Evolutionary conservation across 192 early-diverging fungal genomes (phyloP).

Genomic region (Backusella psychrophila): DNA sequence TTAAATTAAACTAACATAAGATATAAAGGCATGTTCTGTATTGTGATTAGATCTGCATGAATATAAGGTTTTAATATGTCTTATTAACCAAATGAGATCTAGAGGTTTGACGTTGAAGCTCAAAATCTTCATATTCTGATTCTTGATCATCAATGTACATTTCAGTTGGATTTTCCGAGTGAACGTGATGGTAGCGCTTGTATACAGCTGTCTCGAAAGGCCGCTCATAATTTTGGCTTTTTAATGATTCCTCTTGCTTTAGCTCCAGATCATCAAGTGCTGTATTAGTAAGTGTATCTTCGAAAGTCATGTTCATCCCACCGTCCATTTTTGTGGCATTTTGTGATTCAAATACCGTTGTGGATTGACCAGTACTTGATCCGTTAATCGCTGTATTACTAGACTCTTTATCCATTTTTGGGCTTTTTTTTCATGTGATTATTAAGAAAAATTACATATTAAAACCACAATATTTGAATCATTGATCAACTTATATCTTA

Average conservation of each 20-base stretch:
- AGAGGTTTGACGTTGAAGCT: too few species aligned
- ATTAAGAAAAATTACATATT: not conserved
- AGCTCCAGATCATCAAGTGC: conserved; percentile 6
- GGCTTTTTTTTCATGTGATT: not conserved
- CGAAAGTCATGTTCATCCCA: not conserved
- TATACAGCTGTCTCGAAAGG: too few species aligned
- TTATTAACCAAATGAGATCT: too few species aligned
- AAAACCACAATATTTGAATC: not conserved
- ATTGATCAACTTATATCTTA: not conserved
- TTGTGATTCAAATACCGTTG: not conserved
- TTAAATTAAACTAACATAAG: too few species aligned
- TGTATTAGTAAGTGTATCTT: conserved; percentile 8
- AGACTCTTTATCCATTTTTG: not conserved
- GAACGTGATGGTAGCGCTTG: too few species aligned
- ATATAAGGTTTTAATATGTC: too few species aligned
- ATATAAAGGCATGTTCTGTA: too few species aligned
- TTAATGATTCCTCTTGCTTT: not conserved
- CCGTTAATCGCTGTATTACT: not conserved
- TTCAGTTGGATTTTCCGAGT: too few species aligned
- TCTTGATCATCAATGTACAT: too few species aligned
- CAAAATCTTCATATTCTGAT: too few species aligned
- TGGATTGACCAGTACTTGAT: not conserved
- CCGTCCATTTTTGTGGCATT: not conserved
- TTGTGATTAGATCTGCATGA: too few species aligned
- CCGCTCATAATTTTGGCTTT: too few species aligned